Base-by-base conservation (phyloP, 148 eudicot species). In the Cornus suecica region DNA sequence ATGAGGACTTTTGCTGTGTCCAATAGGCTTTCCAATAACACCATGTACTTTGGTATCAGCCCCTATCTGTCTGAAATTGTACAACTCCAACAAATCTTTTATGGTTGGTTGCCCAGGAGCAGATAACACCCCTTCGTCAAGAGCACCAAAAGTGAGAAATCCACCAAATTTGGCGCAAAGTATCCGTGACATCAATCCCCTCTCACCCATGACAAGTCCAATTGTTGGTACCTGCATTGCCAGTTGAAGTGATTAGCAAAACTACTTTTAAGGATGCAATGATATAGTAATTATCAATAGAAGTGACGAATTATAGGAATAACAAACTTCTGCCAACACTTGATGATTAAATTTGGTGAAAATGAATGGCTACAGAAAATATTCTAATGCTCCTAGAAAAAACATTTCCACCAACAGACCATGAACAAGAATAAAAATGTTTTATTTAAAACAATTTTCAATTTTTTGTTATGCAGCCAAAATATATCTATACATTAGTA, bases 81-180 rank as follows among this genome's bases (percentile, higher is more conserved):
- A 89, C 60, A 91, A 76, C 27, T 83, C 80, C 83, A 89, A 72
- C 73, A 91, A 75, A 69, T 88, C 93, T 30, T 79, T 77, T 48
- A 91, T 66, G 18, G 93, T 86, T 22, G 97, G 97, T 62, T 91
- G 93, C 56, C 97, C 97, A 32, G 97, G 97, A 60, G 97, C 93
- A 25, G 93, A 91, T 41, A 88, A 87, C 51, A 75, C 80, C 64
- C 93, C 93, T 14, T 78, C 56, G 11, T 91, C 88, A 34, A 91
- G 81, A 31, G 90, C 71, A 72, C 90, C 97, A 78, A 88, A 91
- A 25, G 97, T 91, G 66, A 91, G 90, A 80, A 80, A 91, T 51
- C 93, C 97, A 61, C 93, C 97, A 76, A 88, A 91, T 69, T 91
- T 91, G 34, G 97, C 86, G 65, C 87, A 82, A 70, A 91, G 93